Conservation (phyloP, 139 green algal species). For the Raphidocelis subcapitata region DNA sequence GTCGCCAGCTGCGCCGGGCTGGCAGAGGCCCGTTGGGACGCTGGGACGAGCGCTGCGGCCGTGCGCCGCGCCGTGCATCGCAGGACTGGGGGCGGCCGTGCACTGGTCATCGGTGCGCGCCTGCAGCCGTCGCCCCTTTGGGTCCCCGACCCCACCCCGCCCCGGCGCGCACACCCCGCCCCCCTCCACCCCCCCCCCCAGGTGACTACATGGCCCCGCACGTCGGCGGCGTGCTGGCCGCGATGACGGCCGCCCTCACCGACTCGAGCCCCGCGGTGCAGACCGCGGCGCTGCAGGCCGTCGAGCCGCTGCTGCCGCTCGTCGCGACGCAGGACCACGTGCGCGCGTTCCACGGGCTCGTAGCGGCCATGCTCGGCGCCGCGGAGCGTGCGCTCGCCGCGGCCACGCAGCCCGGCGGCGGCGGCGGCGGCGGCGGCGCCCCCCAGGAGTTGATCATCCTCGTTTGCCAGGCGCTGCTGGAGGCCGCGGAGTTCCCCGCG, state of each 20-base stretch:
- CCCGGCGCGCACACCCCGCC: too few relatives aligned
- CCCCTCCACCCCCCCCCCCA: constrained; percentile 9
- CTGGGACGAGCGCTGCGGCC: too few relatives aligned
- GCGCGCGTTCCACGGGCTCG: constrained; percentile 44
- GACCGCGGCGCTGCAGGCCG: constrained; percentile 47
- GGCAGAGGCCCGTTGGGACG: not conserved
- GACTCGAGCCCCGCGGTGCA: constrained; percentile 47
- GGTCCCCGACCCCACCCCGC: not conserved
- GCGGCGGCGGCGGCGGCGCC: not conserved
- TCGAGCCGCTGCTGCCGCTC: constrained; percentile 45
- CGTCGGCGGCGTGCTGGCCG: constrained; percentile 40
- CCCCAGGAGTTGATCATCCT: constrained; percentile 37
- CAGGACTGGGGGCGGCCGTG: too few relatives aligned
- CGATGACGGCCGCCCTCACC: constrained; percentile 44
- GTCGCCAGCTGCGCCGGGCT: not conserved
- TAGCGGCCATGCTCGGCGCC: constrained; percentile 37
- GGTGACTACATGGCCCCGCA: constrained; percentile 37
- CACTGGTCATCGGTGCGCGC: too few relatives aligned
- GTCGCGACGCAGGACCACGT: constrained; percentile 13
- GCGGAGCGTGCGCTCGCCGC: constrained; percentile 18
- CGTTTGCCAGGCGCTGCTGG: constrained; percentile 52
- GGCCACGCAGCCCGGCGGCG: not conserved
- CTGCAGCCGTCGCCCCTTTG: not conserved
- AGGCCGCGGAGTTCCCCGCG: constrained; percentile 41
- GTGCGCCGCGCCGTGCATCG: too few relatives aligned